A percentile compares a stretch with the other conserved stretches of the same genome.
Evolutionary conservation across 106 monocot species (phyloP).

Genomic region (Iris macrosiphon): DNA sequence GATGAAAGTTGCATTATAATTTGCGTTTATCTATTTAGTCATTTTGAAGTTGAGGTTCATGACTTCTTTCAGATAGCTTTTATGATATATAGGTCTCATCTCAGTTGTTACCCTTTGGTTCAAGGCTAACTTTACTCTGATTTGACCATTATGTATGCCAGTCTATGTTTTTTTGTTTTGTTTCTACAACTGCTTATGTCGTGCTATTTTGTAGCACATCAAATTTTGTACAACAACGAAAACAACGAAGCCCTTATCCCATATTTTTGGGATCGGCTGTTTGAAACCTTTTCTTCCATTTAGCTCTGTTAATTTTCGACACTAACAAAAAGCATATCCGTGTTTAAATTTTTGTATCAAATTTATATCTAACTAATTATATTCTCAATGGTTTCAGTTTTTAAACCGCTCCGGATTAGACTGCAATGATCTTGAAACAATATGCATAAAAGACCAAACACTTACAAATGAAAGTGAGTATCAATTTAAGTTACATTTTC

Average conservation of each 20-base stretch:
- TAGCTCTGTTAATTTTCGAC: too few species aligned
- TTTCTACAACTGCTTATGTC: neutral
- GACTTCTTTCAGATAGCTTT: too few species aligned
- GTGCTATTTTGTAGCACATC: neutral
- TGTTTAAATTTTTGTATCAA: too few species aligned
- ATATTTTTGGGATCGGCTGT: too few species aligned
- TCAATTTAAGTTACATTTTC: neutral
- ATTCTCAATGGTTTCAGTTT: constrained; percentile 64
- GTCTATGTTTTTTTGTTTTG: neutral
- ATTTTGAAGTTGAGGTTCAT: too few species aligned
- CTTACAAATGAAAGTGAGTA: constrained; percentile 66
- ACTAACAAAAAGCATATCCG: too few species aligned
- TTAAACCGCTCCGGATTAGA: constrained; percentile 47
- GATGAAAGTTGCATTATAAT: too few species aligned
- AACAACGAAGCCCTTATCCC: too few species aligned
- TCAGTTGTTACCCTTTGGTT: neutral
- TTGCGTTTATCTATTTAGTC: too few species aligned
- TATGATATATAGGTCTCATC: neutral
- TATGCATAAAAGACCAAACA: constrained; percentile 68
- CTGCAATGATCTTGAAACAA: constrained; percentile 49
- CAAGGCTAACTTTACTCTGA: neutral
- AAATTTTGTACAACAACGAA: too few species aligned
- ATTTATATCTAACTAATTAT: too few species aligned
- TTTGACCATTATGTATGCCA: neutral
- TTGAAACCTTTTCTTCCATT: too few species aligned